Conservation (phyloP, 75 land plant species). For the Gnetum montanum region DNA sequence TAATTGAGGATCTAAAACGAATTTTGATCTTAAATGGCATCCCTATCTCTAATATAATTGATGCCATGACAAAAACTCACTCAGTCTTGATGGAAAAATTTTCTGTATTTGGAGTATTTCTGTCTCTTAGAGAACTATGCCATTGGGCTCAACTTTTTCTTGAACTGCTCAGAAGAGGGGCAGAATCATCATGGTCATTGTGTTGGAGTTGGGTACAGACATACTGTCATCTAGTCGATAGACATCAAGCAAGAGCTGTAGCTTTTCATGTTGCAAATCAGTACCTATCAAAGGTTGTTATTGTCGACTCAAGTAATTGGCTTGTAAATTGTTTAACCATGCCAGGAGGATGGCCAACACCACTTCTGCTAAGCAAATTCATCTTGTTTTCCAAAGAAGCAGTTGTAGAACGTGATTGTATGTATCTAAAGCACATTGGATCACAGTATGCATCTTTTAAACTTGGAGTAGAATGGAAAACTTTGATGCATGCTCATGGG, state of each 20-base stretch:
- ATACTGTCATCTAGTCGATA: constrained; percentile 59
- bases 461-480: not conserved
- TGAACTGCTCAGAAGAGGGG: constrained; percentile 68
- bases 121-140: constrained; percentile 56
- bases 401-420: constrained; percentile 49
- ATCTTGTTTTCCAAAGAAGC: constrained; percentile 48
- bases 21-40: constrained; percentile 59
- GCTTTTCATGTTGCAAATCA: constrained; percentile 22
- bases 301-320: constrained; percentile 1
- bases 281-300: constrained; percentile 13
- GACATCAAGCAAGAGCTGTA: constrained; percentile 28
- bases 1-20: constrained; percentile 29
- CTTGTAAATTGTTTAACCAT: constrained; percentile 22
- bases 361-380: constrained; percentile 33
- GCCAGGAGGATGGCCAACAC: constrained; percentile 94
- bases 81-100: constrained; percentile 36
- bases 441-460: constrained; percentile 36
- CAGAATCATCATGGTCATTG: constrained; percentile 50
- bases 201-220: constrained; percentile 82
- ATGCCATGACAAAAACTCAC: constrained; percentile 65
- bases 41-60: constrained; percentile 39
- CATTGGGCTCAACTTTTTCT: constrained; percentile 82
- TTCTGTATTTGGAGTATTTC: constrained; percentile 23
- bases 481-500: not conserved
- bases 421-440: constrained; percentile 59